These are phyloP conservation scores for Myriosclerotinia curreyana DNA, from an alignment of 2,329 filamentous ascomycete genomes.

Conservation along the genomic window DNA sequence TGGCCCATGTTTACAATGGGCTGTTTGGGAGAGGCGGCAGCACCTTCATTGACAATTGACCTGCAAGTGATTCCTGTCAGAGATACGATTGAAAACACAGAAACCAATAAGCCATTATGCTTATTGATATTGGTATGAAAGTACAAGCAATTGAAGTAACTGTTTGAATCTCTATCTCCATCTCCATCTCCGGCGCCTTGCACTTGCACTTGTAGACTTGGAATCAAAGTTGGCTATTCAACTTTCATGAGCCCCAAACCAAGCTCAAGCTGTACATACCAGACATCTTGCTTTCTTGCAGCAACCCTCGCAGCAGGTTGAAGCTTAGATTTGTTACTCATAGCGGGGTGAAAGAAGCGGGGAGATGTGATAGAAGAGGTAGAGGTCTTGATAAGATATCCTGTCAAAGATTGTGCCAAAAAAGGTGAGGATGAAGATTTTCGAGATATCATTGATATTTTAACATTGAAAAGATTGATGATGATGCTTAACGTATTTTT, in stretches of 20 bases:
- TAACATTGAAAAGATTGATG: neutral
- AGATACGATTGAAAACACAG: neutral
- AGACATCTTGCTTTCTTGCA: slow-evolving; percentile 56
- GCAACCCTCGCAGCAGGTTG: slow-evolving; percentile 54
- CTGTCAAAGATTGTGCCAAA: slow-evolving; percentile 16
- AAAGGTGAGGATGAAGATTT: slow-evolving; percentile 19
- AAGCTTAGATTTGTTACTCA: slow-evolving; percentile 39
- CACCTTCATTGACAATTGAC: slow-evolving; percentile 65
- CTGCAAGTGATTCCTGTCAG: slow-evolving; percentile 39
- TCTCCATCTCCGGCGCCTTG: neutral
- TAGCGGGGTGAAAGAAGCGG: slow-evolving; percentile 33
- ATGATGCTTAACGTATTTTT: no score
- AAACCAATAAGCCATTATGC: neutral
- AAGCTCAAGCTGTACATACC: slow-evolving; percentile 43
- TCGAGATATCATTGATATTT: slow-evolving; percentile 24
- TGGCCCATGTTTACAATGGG: slow-evolving; percentile 65
- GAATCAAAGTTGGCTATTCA: neutral
- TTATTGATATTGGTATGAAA: neutral
- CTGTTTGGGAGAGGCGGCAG: slow-evolving; percentile 59
- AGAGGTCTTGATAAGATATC: slow-evolving; percentile 3
- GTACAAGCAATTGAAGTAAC: neutral
- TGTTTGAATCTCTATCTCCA: neutral
- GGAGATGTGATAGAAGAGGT: neutral
- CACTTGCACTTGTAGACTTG: neutral
- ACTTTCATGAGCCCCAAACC: neutral